Evolutionary conservation across 106 monocot species (phyloP).

Genomic region (Dendrobium chrysotoxum): DNA sequence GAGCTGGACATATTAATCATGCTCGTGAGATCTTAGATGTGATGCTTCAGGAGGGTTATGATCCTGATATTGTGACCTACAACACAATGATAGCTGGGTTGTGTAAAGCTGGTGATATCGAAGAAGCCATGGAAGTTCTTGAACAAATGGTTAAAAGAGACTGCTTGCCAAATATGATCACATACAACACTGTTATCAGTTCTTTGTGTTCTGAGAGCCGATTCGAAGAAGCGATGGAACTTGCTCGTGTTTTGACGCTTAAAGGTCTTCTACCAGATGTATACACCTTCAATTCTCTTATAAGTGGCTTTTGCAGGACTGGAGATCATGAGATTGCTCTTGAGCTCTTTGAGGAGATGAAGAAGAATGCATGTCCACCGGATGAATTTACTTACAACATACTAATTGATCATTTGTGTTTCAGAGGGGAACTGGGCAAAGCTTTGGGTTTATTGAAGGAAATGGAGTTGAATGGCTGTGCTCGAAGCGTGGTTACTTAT

Average conservation of each 20-base stretch:
- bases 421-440: constrained; percentile 31
- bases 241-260: constrained; percentile 44
- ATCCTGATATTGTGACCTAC: constrained; percentile 77
- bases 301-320: constrained; percentile 61
- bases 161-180: constrained; percentile 72
- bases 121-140: constrained; percentile 53
- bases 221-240: constrained; percentile 89
- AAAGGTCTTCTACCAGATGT: constrained; percentile 66
- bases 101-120: constrained; percentile 66
- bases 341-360: constrained; percentile 82
- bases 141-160: constrained; percentile 59
- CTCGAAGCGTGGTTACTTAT: constrained; percentile 72
- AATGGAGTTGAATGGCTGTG: constrained; percentile 69
- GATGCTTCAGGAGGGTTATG: constrained; percentile 72
- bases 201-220: constrained; percentile 44
- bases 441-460: constrained; percentile 76
- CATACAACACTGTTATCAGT: constrained; percentile 80
- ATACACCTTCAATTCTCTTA: constrained; percentile 75
- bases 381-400: constrained; percentile 82
- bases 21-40: constrained; percentile 74
- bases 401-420: constrained; percentile 71
- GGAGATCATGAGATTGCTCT: constrained; percentile 44
- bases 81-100: constrained; percentile 64
- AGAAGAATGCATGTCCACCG: constrained; percentile 55
- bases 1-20: constrained; percentile 41